Conservation (phyloP, 208 protist genomes). For the Leishmania gerbilli region DNA sequence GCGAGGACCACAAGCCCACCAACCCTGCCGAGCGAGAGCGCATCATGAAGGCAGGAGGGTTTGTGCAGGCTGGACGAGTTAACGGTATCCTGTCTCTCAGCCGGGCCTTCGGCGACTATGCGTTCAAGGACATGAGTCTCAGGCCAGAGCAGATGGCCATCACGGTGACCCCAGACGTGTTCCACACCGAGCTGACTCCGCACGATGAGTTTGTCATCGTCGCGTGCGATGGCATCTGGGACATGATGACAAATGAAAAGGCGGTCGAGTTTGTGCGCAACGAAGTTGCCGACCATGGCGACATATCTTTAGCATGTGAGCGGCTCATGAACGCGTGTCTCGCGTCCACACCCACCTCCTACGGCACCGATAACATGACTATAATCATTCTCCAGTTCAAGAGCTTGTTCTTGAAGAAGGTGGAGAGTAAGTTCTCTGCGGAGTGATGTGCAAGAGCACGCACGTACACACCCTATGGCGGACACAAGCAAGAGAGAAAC, state of each 20-base stretch:
- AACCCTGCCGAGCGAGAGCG: constrained; percentile 81
- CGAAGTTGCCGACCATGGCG: constrained; percentile 81
- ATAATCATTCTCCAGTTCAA: constrained; percentile 92
- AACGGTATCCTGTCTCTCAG: constrained; percentile 96
- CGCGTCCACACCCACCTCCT: constrained; percentile 55
- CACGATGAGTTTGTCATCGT: constrained; percentile 93
- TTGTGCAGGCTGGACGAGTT: constrained; percentile 91
- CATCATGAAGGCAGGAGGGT: constrained; percentile 89
- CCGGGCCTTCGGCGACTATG: constrained; percentile 95
- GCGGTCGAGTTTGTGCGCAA: constrained; percentile 90
- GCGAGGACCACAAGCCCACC: constrained; percentile 95
- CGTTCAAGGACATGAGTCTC: constrained; percentile 84
- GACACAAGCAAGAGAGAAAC: neutral
- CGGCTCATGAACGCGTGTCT: constrained; percentile 85
- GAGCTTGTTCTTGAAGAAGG: constrained; percentile 82
- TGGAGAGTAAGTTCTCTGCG: constrained; percentile 49
- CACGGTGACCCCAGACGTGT: constrained; percentile 72
- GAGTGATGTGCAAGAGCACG: constrained; percentile 11
- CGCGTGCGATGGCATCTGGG: constrained; percentile 94
- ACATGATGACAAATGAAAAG: constrained; percentile 91
- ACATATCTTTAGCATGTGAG: constrained; percentile 87
- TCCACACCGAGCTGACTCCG: constrained; percentile 75
- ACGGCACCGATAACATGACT: constrained; percentile 93
- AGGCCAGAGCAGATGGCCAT: constrained; percentile 79
- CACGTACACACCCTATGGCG: neutral